phyloP scores from a whole-genome alignment of 2,329 filamentous ascomycete genomes.

The Sarocladium strictum region DNA sequence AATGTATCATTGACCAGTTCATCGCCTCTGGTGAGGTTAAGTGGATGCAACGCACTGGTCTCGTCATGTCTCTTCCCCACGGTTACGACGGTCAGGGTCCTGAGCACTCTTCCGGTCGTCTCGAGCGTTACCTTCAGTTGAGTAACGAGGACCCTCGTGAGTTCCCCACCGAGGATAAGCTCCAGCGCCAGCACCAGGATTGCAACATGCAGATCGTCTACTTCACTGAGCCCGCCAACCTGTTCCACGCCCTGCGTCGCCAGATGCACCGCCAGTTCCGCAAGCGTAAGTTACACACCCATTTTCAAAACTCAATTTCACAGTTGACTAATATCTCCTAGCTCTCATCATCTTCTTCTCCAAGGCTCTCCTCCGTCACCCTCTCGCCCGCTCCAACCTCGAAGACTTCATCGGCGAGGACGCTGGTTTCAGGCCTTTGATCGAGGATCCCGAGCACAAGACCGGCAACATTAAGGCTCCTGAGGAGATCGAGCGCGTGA shows the following conservation, averaged over 20 bases:
- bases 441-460: slow-evolving; percentile 81
- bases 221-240: slow-evolving; percentile 92
- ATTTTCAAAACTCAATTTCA: not conserved
- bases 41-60: slow-evolving; percentile 96
- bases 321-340: slow-evolving; percentile 26
- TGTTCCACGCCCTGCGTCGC: slow-evolving; percentile 93
- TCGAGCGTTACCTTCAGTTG: slow-evolving; percentile 95
- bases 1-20: slow-evolving; percentile 99
- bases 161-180: slow-evolving; percentile 82
- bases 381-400: slow-evolving; percentile 79
- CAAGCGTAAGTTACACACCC: slow-evolving; percentile 67
- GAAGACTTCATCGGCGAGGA: slow-evolving; percentile 81
- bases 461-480: slow-evolving; percentile 66
- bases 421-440: slow-evolving; percentile 95
- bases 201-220: slow-evolving; percentile 99
- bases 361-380: slow-evolving; percentile 92
- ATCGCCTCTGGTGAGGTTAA: slow-evolving; percentile 96
- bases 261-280: slow-evolving; percentile 99
- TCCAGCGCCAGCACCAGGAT: slow-evolving; percentile 96
- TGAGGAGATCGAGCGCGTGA: slow-evolving; percentile 87
- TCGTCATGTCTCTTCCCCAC: slow-evolving; percentile 94
- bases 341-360: slow-evolving; percentile 97
- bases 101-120: slow-evolving; percentile 94
- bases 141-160: slow-evolving; percentile 95
- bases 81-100: slow-evolving; percentile 98